phyloP scores from a whole-genome alignment of 345 rosid species.

The Syzygium jambos region DNA sequence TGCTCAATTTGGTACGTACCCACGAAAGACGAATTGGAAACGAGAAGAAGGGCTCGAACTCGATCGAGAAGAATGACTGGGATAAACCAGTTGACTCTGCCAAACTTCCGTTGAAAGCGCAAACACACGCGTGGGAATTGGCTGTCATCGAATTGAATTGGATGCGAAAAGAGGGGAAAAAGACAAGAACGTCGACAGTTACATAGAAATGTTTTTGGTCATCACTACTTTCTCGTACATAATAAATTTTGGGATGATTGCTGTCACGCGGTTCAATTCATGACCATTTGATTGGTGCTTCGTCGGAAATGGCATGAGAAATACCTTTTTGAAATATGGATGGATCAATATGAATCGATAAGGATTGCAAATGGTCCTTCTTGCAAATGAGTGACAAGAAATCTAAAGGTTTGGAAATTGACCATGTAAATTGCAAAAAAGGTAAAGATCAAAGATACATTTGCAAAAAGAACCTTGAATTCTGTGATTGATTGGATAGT shows the following conservation, averaged over 20 bases:
- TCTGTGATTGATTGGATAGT: background rate
- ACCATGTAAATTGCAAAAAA: background rate
- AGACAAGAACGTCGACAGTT: background rate
- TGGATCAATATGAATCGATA: background rate
- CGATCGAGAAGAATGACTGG: background rate
- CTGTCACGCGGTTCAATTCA: background rate
- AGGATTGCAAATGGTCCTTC: background rate
- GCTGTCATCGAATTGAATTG: background rate
- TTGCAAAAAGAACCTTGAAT: background rate
- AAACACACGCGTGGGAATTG: background rate
- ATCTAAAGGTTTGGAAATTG: no score
- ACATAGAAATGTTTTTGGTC: background rate
- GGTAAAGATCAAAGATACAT: background rate
- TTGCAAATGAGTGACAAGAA: no score
- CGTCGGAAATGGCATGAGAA: background rate
- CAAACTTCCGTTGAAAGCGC: background rate
- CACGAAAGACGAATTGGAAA: background rate
- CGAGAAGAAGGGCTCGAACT: background rate
- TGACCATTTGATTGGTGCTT: background rate
- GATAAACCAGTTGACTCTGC: background rate
- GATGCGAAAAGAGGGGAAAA: background rate
- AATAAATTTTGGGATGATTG: background rate
- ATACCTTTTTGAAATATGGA: background rate
- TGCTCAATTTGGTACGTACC: background rate
- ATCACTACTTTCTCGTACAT: background rate